A percentile compares a stretch with the other conserved stretches of the same genome.
phyloP scores from a whole-genome alignment of 495 filamentous ascomycete genomes.

The Lepidopterella palustris region DNA sequence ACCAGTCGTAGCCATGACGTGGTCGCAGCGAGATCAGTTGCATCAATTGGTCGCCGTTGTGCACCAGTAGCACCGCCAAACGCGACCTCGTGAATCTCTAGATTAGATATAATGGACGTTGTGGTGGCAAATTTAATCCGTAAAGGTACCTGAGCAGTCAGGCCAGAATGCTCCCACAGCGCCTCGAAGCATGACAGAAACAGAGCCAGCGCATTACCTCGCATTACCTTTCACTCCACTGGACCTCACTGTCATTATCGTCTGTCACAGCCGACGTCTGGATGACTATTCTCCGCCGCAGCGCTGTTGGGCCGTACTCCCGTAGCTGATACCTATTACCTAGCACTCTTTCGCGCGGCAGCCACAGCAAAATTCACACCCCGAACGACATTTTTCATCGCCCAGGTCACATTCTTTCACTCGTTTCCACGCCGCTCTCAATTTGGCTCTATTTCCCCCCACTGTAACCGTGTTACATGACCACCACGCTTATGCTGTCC shows the following conservation, averaged over 20 bases:
- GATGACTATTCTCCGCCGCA: background rate
- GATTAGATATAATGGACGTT: background rate
- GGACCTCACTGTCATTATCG: slow-evolving; percentile 5
- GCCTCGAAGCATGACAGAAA: background rate
- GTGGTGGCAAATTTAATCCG: background rate
- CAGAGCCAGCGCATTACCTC: background rate
- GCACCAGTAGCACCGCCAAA: background rate
- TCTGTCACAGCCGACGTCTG: slow-evolving; percentile 7
- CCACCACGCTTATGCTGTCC: slow-evolving; percentile 22
- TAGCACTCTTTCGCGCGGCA: background rate
- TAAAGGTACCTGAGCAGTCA: background rate
- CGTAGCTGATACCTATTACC: background rate
- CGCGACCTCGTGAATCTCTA: background rate
- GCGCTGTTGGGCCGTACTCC: background rate
- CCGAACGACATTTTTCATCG: too few species aligned
- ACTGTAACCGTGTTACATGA: background rate
- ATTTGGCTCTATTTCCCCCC: slow-evolving; percentile 7
- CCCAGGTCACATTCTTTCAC: background rate
- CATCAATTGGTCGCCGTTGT: background rate
- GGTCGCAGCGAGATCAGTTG: background rate
- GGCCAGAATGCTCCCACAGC: background rate
- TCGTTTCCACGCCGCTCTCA: background rate
- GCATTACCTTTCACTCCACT: slow-evolving; percentile 3
- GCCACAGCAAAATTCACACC: background rate
- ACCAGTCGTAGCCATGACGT: background rate